A percentile compares a stretch with the other conserved stretches of the same genome.
Conservation (phyloP, 2,329 filamentous ascomycete species). For the Alternaria infectoria region DNA sequence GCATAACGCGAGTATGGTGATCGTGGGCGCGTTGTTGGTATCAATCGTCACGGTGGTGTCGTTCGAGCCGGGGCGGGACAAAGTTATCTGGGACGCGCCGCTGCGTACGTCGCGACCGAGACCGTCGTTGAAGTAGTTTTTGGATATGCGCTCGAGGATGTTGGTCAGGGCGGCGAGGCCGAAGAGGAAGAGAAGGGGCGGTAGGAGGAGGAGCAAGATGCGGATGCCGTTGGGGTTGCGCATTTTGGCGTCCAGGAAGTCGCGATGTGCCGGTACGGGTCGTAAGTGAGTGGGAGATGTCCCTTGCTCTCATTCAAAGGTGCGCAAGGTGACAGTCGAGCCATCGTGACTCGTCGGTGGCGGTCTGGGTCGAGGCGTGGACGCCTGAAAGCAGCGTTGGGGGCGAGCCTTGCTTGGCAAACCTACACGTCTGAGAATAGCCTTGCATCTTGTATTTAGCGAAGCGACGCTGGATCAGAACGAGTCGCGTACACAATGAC, state of each 20-base stretch:
- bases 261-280: not conserved
- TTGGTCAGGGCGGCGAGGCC: constrained; percentile 26
- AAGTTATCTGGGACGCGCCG: constrained; percentile 16
- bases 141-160: constrained; percentile 37
- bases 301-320: not conserved
- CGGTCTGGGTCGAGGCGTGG: not conserved
- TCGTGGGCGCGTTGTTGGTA: constrained; percentile 18
- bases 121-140: constrained; percentile 17
- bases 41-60: constrained; percentile 19
- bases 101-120: constrained; percentile 16
- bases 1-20: constrained; percentile 26
- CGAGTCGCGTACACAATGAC: not conserved
- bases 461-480: not conserved
- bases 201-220: constrained; percentile 26
- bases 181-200: constrained; percentile 32
- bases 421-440: not conserved
- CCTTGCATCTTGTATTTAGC: not conserved
- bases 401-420: not conserved
- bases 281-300: not conserved
- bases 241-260: constrained; percentile 16
- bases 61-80: constrained; percentile 16
- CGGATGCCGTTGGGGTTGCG: constrained; percentile 28
- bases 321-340: not conserved
- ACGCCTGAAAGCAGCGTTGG: constrained; percentile 2
- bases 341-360: constrained; percentile 1